phyloP scores from a whole-genome alignment of 2,329 filamentous ascomycete species.

The Cercospora nicotianae region DNA sequence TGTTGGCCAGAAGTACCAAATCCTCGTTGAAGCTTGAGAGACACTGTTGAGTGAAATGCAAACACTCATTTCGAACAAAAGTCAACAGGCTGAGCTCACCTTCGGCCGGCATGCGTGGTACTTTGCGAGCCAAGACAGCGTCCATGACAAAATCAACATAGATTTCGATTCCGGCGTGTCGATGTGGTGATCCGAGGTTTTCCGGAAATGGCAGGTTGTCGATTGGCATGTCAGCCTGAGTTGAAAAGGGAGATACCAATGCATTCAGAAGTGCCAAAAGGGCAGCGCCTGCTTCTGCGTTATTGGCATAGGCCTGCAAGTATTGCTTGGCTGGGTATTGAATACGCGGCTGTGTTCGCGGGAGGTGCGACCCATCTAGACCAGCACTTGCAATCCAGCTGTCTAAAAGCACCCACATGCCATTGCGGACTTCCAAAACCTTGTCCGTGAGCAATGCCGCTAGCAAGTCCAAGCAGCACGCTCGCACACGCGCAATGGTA shows the following conservation, averaged over 20 bases:
- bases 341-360: conserved; percentile 22
- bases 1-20: conserved; percentile 79
- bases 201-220: conserved; percentile 86
- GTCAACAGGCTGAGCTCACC: conserved; percentile 60
- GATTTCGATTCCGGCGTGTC: conserved; percentile 82
- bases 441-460: conserved; percentile 75
- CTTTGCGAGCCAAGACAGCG: conserved; percentile 57
- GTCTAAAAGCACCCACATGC: conserved; percentile 80
- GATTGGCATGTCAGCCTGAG: conserved; percentile 59
- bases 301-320: conserved; percentile 33
- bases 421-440: conserved; percentile 62
- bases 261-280: conserved; percentile 76
- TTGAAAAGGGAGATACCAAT: conserved; percentile 66
- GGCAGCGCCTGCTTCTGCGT: conserved; percentile 58
- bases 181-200: conserved; percentile 71
- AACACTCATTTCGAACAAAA: conserved; percentile 73
- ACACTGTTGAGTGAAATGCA: conserved; percentile 79
- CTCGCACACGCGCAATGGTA: conserved; percentile 74
- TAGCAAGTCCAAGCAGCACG: conserved; percentile 79
- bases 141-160: conserved; percentile 92
- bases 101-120: conserved; percentile 59
- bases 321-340: conserved; percentile 34
- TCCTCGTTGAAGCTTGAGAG: conserved; percentile 91
- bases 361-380: conserved; percentile 22
- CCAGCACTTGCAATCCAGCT: conserved; percentile 67